These are phyloP conservation scores for Choricystis sp. DNA, from an alignment of 139 green algal species.

Conservation along the genomic window DNA sequence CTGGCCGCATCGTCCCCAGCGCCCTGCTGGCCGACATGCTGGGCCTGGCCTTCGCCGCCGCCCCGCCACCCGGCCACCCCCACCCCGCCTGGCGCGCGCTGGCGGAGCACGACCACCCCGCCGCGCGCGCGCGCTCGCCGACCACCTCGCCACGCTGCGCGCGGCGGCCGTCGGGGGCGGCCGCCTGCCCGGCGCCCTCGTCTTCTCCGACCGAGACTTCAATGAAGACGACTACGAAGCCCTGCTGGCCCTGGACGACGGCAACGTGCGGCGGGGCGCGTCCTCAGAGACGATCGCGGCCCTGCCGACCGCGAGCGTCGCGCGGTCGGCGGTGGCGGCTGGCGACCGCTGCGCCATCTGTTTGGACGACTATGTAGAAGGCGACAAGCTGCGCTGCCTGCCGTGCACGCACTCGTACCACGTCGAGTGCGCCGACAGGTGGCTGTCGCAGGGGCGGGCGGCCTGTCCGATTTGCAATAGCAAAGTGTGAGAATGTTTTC, in stretches of 20 bases:
- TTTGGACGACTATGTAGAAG: slow-evolving; percentile 14
- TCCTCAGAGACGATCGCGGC: slow-evolving; percentile 6
- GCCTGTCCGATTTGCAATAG: neutral
- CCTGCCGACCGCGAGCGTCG: slow-evolving; percentile 4
- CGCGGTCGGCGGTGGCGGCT: neutral
- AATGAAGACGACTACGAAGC: slow-evolving; percentile 20
- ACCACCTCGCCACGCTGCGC: neutral
- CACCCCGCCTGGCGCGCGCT: too few relatives aligned
- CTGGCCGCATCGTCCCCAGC: too few relatives aligned
- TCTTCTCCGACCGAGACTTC: slow-evolving; percentile 21
- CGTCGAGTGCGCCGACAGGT: slow-evolving; percentile 26
- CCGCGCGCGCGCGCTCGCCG: neutral
- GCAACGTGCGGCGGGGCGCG: slow-evolving; percentile 11
- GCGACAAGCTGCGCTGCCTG: slow-evolving; percentile 8
- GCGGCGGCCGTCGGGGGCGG: neutral
- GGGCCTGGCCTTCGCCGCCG: too few relatives aligned
- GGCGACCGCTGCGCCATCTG: slow-evolving; percentile 17
- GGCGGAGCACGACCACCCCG: too few relatives aligned
- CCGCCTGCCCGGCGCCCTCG: slow-evolving; percentile 13
- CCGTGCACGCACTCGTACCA: slow-evolving; percentile 18
- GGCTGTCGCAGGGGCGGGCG: slow-evolving; percentile 9
- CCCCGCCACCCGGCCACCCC: too few relatives aligned
- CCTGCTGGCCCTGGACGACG: slow-evolving; percentile 20
- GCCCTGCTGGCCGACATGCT: too few relatives aligned
- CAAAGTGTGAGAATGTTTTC: neutral